Percentiles rank a stretch among this genome's conserved stretches.
Conservation (phyloP, 352 stramenopile species). For the Pythium aphanidermatum region DNA sequence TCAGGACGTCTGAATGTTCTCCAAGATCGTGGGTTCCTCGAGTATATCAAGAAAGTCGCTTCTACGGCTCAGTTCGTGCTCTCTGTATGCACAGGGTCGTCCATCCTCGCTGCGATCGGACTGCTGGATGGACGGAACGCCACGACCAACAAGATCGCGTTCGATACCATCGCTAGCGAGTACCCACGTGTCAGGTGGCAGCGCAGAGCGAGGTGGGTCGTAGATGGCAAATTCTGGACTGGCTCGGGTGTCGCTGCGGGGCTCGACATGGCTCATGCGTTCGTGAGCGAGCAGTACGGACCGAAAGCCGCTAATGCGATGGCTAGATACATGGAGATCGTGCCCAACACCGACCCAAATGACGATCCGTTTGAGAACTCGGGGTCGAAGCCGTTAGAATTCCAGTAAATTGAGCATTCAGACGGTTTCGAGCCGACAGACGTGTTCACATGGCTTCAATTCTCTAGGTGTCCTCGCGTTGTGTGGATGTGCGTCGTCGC, state of each 20-base stretch:
- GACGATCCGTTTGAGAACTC: slow-evolving; percentile 33
- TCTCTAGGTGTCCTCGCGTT: too few species aligned
- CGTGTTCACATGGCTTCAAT: too few species aligned
- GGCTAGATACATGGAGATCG: slow-evolving; percentile 26
- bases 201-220: slow-evolving; percentile 39
- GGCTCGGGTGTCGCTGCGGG: slow-evolving; percentile 46
- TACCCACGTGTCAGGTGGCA: slow-evolving; percentile 35
- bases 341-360: slow-evolving; percentile 19
- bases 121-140: slow-evolving; percentile 34
- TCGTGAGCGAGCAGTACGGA: slow-evolving; percentile 24
- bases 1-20: slow-evolving; percentile 20
- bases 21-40: slow-evolving; percentile 26
- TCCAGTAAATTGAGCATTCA: too few species aligned
- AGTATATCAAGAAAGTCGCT: slow-evolving; percentile 23
- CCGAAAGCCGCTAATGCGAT: slow-evolving; percentile 20
- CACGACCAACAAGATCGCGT: slow-evolving; percentile 51
- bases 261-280: slow-evolving; percentile 48
- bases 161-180: slow-evolving; percentile 19
- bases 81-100: slow-evolving; percentile 38
- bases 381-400: too few species aligned
- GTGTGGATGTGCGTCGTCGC: too few species aligned
- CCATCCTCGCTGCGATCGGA: slow-evolving; percentile 30
- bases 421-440: too few species aligned
- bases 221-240: slow-evolving; percentile 40
- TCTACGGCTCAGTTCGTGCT: slow-evolving; percentile 27